Conservation (phyloP, 2,329 filamentous ascomycete genomes). For the Colletotrichum sp. region DNA sequence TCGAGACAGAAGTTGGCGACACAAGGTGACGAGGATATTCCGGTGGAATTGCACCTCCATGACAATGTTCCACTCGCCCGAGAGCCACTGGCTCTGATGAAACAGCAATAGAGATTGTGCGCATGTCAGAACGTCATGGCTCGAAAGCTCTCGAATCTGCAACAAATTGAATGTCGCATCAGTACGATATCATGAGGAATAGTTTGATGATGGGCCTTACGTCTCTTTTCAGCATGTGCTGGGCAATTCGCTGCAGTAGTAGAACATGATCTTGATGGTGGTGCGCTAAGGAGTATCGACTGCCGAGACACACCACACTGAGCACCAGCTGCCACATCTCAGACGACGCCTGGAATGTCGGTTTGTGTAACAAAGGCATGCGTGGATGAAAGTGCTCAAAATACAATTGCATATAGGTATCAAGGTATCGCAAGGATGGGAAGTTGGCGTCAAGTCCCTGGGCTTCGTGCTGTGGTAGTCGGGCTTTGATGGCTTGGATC, state of each 20-base stretch:
- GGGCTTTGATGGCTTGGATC: neutral
- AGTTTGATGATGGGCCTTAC: neutral
- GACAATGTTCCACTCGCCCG: neutral
- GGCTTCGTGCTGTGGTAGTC: neutral
- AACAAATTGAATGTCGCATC: fast-evolving
- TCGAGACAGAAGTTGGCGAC: neutral
- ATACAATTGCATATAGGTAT: neutral
- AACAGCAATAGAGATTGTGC: neutral
- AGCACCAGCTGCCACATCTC: neutral
- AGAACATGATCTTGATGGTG: neutral
- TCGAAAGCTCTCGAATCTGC: neutral
- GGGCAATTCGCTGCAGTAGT: neutral
- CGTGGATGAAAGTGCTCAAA: neutral
- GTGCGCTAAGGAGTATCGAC: neutral
- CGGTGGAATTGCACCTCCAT: neutral
- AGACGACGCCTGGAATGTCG: neutral
- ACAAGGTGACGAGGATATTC: neutral
- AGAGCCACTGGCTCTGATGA: neutral
- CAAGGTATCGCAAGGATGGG: neutral
- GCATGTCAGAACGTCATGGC: neutral
- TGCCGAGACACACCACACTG: neutral
- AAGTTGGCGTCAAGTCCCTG: neutral
- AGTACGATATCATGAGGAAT: neutral
- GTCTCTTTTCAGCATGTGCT: neutral
- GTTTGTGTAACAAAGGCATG: neutral